These are phyloP conservation scores for Rhizopus stolonifer DNA, from an alignment of 371 early-diverging fungal genomes.

Conservation along the genomic window DNA sequence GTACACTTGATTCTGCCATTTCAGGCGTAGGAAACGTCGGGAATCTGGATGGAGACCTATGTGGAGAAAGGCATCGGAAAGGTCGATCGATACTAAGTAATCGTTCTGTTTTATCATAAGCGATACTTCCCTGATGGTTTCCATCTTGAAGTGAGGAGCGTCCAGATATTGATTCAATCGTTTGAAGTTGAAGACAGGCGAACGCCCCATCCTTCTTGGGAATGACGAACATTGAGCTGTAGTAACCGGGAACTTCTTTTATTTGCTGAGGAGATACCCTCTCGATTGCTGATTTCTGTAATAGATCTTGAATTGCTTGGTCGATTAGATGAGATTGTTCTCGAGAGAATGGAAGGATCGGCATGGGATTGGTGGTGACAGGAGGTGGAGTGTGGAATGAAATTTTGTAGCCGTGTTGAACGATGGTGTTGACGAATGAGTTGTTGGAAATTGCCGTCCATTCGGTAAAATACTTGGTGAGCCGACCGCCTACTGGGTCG, in stretches of 20 bases:
- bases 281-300: too few species aligned
- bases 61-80: constrained; percentile 34
- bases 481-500: too few species aligned
- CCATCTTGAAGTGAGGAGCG: constrained; percentile 30
- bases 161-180: constrained; percentile 22
- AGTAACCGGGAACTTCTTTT: constrained; percentile 29
- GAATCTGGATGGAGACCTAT: constrained; percentile 18
- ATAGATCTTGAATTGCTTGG: too few species aligned
- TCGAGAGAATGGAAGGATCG: too few species aligned
- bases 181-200: constrained; percentile 27
- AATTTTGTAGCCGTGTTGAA: too few species aligned
- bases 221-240: constrained; percentile 20
- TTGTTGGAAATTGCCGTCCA: too few species aligned
- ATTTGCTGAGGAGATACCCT: too few species aligned
- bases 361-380: too few species aligned
- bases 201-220: constrained; percentile 26
- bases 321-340: too few species aligned
- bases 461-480: too few species aligned
- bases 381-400: too few species aligned
- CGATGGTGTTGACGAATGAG: too few species aligned
- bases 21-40: constrained; percentile 36
- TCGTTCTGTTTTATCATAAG: constrained; percentile 22
- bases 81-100: constrained; percentile 32
- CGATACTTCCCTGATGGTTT: constrained; percentile 20
- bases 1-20: constrained; percentile 40